phyloP scores from a whole-genome alignment of 371 early-diverging fungal species.

The Furculomyces boomerangus region DNA sequence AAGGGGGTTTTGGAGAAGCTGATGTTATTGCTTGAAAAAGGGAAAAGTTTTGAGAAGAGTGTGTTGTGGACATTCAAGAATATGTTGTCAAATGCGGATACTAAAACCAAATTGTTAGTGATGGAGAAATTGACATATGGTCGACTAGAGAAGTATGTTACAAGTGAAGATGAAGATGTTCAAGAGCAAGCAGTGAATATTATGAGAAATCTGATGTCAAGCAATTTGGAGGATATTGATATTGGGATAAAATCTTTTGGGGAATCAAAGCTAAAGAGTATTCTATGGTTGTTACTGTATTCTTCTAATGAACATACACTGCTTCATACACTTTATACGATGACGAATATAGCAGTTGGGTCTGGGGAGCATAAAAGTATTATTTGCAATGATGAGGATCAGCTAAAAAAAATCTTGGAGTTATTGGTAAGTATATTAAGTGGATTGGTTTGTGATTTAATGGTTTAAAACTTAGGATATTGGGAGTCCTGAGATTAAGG shows the following conservation, averaged over 20 bases:
- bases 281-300: not conserved
- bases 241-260: not conserved
- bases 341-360: slow-evolving; percentile 1
- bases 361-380: not conserved
- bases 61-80: slow-evolving; percentile 22
- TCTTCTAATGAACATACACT: not conserved
- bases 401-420: not conserved
- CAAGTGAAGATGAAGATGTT: slow-evolving; percentile 3
- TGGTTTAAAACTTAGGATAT: not conserved
- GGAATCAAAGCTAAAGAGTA: not conserved
- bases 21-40: slow-evolving; percentile 7
- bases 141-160: slow-evolving; percentile 8
- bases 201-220: slow-evolving; percentile 13
- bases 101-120: slow-evolving; percentile 9
- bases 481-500: not conserved
- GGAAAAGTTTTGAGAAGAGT: slow-evolving; percentile 8
- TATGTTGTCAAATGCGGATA: slow-evolving; percentile 11
- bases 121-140: slow-evolving; percentile 6
- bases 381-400: not conserved
- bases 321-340: slow-evolving; percentile 1
- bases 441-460: not conserved
- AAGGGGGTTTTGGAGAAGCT: slow-evolving; percentile 13
- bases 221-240: not conserved
- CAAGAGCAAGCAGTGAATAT: slow-evolving; percentile 19
- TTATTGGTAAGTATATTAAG: not conserved